A percentile compares a stretch with the other conserved stretches of the same genome.
Evolutionary conservation across 140 eudicot species (phyloP).

Genomic region (Senecio squalidus): DNA sequence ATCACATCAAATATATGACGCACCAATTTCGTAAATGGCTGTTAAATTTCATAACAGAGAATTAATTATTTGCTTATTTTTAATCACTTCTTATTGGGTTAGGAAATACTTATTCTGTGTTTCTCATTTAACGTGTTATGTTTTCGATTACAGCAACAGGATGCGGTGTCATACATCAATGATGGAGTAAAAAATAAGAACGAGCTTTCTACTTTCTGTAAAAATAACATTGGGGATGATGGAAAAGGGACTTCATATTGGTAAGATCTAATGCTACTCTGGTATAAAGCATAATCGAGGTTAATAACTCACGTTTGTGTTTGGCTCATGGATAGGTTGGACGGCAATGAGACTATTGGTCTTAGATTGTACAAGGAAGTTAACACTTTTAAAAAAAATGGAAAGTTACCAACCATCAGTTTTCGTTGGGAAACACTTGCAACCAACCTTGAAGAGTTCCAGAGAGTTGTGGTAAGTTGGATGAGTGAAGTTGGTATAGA

Average conservation of each 20-base stretch:
- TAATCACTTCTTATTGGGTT: background rate
- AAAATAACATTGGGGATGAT: slow-evolving; percentile 49
- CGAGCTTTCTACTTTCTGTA: slow-evolving; percentile 50
- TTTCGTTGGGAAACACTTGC: slow-evolving; percentile 86
- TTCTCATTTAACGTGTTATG: slow-evolving; percentile 6
- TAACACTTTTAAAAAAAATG: slow-evolving; percentile 21
- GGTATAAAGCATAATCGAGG: background rate
- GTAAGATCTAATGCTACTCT: slow-evolving; percentile 29
- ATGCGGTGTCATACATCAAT: slow-evolving; percentile 47
- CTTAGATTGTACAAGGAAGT: slow-evolving; percentile 79
- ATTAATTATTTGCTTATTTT: background rate
- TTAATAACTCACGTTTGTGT: slow-evolving; percentile 4
- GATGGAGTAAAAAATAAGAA: slow-evolving; percentile 44
- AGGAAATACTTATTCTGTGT: background rate
- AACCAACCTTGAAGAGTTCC: slow-evolving; percentile 77
- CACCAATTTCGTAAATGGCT: slow-evolving; percentile 1
- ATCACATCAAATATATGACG: slow-evolving; percentile 1
- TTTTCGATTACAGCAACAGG: slow-evolving; percentile 64
- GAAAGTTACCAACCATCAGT: slow-evolving; percentile 7
- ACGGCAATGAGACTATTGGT: slow-evolving; percentile 65
- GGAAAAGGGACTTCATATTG: slow-evolving; percentile 69
- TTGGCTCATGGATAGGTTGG: slow-evolving; percentile 48
- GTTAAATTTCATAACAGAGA: background rate
- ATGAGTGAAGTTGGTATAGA: slow-evolving; percentile 4
- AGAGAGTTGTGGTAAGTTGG: slow-evolving; percentile 56